phyloP scores from a whole-genome alignment of 495 filamentous ascomycete genomes.

The Penicillium daleae region DNA sequence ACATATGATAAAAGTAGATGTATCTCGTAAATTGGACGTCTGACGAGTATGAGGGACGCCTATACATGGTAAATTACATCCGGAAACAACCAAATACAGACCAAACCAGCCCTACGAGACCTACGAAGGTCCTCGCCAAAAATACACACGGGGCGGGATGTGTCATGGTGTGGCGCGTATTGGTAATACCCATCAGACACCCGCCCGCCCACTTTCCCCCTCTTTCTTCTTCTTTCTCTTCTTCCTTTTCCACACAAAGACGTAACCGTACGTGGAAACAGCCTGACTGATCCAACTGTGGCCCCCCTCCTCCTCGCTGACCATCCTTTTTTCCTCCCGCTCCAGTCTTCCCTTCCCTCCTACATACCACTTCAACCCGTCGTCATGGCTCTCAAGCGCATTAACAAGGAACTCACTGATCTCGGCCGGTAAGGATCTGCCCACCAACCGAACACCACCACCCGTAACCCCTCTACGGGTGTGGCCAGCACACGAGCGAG shows the following conservation, averaged over 20 bases:
- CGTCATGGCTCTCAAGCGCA: conserved; percentile 97
- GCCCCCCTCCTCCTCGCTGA: conserved; percentile 12
- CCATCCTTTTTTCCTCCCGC: conserved; percentile 15
- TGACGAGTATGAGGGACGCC: neutral
- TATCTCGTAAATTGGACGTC: neutral
- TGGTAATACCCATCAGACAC: conserved; percentile 29
- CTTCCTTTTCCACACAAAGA: conserved; percentile 39
- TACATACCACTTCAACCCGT: conserved; percentile 28
- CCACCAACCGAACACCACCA: neutral
- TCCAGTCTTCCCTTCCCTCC: conserved; percentile 13
- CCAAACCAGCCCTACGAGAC: neutral
- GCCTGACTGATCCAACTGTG: conserved; percentile 10
- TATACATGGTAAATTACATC: neutral
- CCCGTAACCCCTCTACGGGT: neutral
- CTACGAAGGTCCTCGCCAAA: conserved; percentile 8
- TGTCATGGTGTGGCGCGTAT: conserved; percentile 29
- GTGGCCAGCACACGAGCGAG: conserved; percentile 3
- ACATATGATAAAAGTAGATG: conserved; percentile 4
- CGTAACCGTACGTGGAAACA: conserved; percentile 35
- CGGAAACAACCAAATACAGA: neutral
- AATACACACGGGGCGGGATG: conserved; percentile 10
- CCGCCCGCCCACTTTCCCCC: conserved; percentile 35
- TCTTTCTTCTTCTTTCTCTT: conserved; percentile 35
- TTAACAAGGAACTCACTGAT: conserved; percentile 99
- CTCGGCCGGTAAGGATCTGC: conserved; percentile 82